These are phyloP conservation scores for Ustilago crameri DNA, from an alignment of 1,284 basidiomycete species.

Conservation along the genomic window DNA sequence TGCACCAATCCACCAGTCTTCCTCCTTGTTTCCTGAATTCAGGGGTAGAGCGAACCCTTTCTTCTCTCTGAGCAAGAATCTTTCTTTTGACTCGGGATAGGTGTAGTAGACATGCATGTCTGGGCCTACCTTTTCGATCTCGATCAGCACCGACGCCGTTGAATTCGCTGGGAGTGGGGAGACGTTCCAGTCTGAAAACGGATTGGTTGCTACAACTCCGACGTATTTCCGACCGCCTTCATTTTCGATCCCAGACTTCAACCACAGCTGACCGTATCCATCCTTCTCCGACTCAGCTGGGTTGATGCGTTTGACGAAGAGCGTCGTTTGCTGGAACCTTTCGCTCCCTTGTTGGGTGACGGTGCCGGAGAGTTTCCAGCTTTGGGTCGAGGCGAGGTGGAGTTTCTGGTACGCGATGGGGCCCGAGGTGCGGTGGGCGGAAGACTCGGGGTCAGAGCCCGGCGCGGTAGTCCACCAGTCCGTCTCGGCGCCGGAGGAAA, in stretches of 20 bases:
- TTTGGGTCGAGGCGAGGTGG: background rate
- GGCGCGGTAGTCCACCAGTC: constrained; percentile 43
- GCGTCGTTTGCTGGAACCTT: constrained; percentile 39
- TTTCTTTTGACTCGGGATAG: background rate
- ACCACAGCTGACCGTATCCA: constrained; percentile 20
- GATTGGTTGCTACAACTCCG: constrained; percentile 31
- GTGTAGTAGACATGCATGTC: constrained; percentile 42
- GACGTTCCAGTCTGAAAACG: constrained; percentile 44
- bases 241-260: constrained; percentile 37
- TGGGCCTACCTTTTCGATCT: constrained; percentile 31
- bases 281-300: background rate
- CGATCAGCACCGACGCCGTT: constrained; percentile 11
- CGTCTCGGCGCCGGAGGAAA: constrained; percentile 20
- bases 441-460: constrained; percentile 25
- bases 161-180: constrained; percentile 8
- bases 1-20: constrained; percentile 42
- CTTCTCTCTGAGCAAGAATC: constrained; percentile 31
- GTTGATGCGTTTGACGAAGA: constrained; percentile 16
- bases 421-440: constrained; percentile 27
- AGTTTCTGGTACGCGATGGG: constrained; percentile 19
- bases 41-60: constrained; percentile 25
- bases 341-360: constrained; percentile 21
- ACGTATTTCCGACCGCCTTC: constrained; percentile 34
- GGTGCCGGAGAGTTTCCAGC: constrained; percentile 18
- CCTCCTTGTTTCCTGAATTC: background rate